Evolutionary conservation across 2,329 filamentous ascomycete species (phyloP), one percentile per base, ranked within the genome.

Genomic region (Ophidiomyces ophidiicola): DNA sequence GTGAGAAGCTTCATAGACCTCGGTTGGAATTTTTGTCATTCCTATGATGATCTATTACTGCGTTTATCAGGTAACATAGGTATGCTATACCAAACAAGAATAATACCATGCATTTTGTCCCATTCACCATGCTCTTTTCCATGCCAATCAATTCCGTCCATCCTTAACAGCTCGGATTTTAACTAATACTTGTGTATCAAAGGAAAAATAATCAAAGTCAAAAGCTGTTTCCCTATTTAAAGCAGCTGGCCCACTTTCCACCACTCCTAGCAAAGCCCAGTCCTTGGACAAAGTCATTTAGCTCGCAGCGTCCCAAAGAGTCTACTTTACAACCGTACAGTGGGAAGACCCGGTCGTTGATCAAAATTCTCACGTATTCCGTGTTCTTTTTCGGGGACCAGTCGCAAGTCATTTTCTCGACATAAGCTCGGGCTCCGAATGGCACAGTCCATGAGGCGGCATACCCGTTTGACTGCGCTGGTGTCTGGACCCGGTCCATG

Each of bases 311-410:
- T 2, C 86, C 86, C 36, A 78, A 58, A 34, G 59, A 52, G 59
- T 94, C 85, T 3, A 69, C 78, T 7, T 68, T 70, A 58, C 87
- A 94, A 34, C 70, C 76, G 48, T 72, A 64, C 41, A 93, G 59
- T 7, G 77, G 75, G 43, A 87, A 67, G 2, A 94, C 83, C 17
- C 83, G 72, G 53, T 92, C 85, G 59, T 94, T 94, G 24, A 94
- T 66, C 43, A 94, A 61, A 3, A 92, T 69, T 25, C 87, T 71
- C 7, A 94, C 82, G 37, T 80, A 66, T 57, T 90, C 81, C 53
- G 84, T 74, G 12, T 48, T 35, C 41, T 24, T 46, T 8, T 29
- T 46, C 6, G 45, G 37, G 18, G 33, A 36, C 10, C 54, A 64
- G 2, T 55, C 55, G 57, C 87, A 94, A 28, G 60, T 61, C 73